phyloP scores from a whole-genome alignment of 2,329 filamentous ascomycete genomes.

The Nigrospora oryzae region DNA sequence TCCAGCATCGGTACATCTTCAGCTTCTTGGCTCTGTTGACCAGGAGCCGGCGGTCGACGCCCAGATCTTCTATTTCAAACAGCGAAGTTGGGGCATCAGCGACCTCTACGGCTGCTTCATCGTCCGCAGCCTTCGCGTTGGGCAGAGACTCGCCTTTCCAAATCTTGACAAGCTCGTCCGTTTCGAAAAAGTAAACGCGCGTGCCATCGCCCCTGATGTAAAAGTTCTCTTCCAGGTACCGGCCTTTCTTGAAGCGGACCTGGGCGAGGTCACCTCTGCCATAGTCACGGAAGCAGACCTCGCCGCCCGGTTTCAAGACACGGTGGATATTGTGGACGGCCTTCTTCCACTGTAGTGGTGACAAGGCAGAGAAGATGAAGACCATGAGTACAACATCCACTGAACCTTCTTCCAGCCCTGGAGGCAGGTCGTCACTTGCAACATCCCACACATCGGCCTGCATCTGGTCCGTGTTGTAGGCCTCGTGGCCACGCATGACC shows the following conservation, averaged over 20 bases:
- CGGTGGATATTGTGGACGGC: constrained; percentile 75
- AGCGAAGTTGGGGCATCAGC: constrained; percentile 20
- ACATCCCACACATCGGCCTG: constrained; percentile 95
- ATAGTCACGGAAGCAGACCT: constrained; percentile 93
- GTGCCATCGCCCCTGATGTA: constrained; percentile 95
- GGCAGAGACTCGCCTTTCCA: constrained; percentile 44
- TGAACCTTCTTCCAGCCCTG: constrained; percentile 64
- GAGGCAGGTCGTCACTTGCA: constrained; percentile 63
- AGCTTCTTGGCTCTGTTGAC: constrained; percentile 85
- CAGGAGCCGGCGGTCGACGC: constrained; percentile 77
- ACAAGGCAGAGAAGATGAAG: constrained; percentile 92
- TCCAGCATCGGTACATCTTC: constrained; percentile 99
- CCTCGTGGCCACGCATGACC: constrained; percentile 73
- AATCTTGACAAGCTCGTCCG: constrained; percentile 70
- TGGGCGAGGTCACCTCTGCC: constrained; percentile 92
- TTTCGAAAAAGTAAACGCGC: constrained; percentile 93
- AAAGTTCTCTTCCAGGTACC: constrained; percentile 94
- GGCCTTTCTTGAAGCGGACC: constrained; percentile 91
- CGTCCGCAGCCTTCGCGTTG: constrained; percentile 17
- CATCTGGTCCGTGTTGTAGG: constrained; percentile 65
- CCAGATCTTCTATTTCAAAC: constrained; percentile 72
- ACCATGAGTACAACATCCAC: constrained; percentile 92
- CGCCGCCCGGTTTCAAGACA: constrained; percentile 84
- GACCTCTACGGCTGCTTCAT: constrained; percentile 1
- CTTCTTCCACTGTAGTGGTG: constrained; percentile 74